These are phyloP conservation scores for Lodderomyces theae DNA, from an alignment of 1,139 yeast species.

Conservation along the genomic window DNA sequence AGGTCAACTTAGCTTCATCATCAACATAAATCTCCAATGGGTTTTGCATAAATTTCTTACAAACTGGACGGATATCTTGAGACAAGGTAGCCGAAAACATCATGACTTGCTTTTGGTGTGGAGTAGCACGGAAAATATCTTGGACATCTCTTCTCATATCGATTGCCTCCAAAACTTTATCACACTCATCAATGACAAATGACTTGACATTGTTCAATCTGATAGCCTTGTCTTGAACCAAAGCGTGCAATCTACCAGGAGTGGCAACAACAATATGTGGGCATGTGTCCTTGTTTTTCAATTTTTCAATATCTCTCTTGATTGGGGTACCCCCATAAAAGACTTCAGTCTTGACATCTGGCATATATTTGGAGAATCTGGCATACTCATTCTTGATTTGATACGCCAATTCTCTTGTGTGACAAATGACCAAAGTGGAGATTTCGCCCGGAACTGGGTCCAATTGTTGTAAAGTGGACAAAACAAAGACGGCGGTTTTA, in stretches of 20 bases:
- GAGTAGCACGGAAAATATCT: slow-evolving; percentile 96
- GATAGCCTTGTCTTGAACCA: slow-evolving; percentile 86
- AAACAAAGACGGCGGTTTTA: slow-evolving; percentile 96
- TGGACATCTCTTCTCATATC: slow-evolving; percentile 99
- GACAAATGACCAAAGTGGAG: slow-evolving; percentile 91
- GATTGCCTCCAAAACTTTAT: slow-evolving; percentile 86
- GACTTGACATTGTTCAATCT: slow-evolving; percentile 89
- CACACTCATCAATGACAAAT: slow-evolving; percentile 97
- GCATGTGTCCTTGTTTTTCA: slow-evolving; percentile 89
- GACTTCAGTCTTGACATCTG: slow-evolving; percentile 94
- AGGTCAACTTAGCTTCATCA: slow-evolving; percentile 94
- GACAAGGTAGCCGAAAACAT: slow-evolving; percentile 98
- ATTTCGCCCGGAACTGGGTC: slow-evolving; percentile 98
- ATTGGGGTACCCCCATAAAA: slow-evolving; percentile 96
- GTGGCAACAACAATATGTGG: slow-evolving; percentile 98
- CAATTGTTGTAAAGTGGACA: slow-evolving; percentile 93
- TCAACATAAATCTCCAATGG: slow-evolving; percentile 97
- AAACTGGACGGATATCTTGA: slow-evolving; percentile 91
- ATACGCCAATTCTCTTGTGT: slow-evolving; percentile 97
- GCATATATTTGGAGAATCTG: slow-evolving; percentile 97
- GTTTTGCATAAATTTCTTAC: slow-evolving; percentile 97
- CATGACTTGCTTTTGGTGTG: slow-evolving; percentile 98
- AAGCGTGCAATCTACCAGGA: slow-evolving; percentile 95
- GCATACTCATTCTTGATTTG: slow-evolving; percentile 97
- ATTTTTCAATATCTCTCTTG: slow-evolving; percentile 78